phyloP scores from a whole-genome alignment of 257 asterid species.

The Fraxinus pennsylvanica region DNA sequence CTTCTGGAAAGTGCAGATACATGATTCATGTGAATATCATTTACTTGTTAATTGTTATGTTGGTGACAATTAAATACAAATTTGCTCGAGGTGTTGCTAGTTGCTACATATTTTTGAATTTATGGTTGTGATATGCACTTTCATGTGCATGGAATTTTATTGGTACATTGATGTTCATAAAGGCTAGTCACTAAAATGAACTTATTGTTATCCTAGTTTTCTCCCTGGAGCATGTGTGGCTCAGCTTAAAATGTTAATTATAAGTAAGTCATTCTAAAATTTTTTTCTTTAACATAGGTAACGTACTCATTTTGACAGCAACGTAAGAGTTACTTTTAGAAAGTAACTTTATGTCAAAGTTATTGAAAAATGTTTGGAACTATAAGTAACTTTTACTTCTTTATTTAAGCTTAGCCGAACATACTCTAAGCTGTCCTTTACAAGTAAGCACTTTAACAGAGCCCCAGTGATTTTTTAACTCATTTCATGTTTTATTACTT shows the following conservation, averaged over 20 bases:
- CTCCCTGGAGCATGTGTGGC: not conserved
- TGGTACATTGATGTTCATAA: not conserved
- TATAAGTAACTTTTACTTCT: too few relatives aligned
- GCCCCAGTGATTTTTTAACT: not conserved
- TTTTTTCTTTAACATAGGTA: too few relatives aligned
- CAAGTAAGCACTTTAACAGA: not conserved
- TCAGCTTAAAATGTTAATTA: too few relatives aligned
- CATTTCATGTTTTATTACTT: not conserved
- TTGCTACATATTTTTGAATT: not conserved
- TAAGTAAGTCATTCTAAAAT: too few relatives aligned
- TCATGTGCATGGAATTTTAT: not conserved
- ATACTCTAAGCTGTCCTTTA: too few relatives aligned
- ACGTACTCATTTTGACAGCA: too few relatives aligned
- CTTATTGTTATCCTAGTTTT: conserved; percentile 4
- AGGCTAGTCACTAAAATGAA: not conserved
- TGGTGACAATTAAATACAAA: not conserved
- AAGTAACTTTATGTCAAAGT: too few relatives aligned
- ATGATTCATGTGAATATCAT: too few relatives aligned
- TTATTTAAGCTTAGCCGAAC: too few relatives aligned
- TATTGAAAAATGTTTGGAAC: too few relatives aligned
- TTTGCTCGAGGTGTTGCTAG: not conserved
- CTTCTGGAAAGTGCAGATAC: not conserved
- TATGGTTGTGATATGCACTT: not conserved
- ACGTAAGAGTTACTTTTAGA: too few relatives aligned
- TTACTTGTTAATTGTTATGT: too few relatives aligned